Percentiles rank a stretch among this genome's conserved stretches.
Conservation (phyloP, 805 yeast genomes). For the Pichia scutulata region DNA sequence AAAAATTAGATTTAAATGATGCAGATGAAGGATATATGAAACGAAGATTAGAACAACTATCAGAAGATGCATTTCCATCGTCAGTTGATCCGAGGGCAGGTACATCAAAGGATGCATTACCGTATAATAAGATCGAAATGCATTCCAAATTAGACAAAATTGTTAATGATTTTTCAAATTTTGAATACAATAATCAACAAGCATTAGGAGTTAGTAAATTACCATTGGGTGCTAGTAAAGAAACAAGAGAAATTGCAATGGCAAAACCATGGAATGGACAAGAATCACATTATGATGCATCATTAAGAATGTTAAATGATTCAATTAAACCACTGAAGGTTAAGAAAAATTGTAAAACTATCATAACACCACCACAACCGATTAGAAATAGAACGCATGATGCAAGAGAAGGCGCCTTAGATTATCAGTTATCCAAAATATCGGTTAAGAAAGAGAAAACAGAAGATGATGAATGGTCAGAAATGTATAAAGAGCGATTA, state of each 20-base stretch:
- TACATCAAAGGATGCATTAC: slow-evolving; percentile 19
- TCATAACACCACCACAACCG: slow-evolving; percentile 5
- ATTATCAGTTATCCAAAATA: slow-evolving; percentile 46
- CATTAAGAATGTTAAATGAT: slow-evolving; percentile 50
- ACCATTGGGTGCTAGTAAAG: slow-evolving; percentile 38
- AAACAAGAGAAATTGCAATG: slow-evolving; percentile 40
- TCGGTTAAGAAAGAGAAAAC: slow-evolving; percentile 20
- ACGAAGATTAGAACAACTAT: slow-evolving; percentile 32
- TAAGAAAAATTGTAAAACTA: not conserved
- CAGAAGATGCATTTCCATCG: slow-evolving; percentile 34
- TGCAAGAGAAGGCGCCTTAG: slow-evolving; percentile 62
- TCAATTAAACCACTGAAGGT: slow-evolving; percentile 32
- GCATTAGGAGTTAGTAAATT: slow-evolving; percentile 35
- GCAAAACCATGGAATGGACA: slow-evolving; percentile 53
- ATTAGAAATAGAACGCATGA: slow-evolving; percentile 37
- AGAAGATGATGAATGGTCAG: slow-evolving; percentile 45
- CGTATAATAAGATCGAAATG: slow-evolving; percentile 16
- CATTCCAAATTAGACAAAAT: slow-evolving; percentile 23
- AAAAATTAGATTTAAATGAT: not conserved
- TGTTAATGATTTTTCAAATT: slow-evolving; percentile 21
- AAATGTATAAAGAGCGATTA: slow-evolving; percentile 56
- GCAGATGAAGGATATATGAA: slow-evolving; percentile 24
- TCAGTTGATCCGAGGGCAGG: slow-evolving; percentile 32
- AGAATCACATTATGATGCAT: slow-evolving; percentile 40
- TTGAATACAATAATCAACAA: slow-evolving; percentile 32